Conservation (phyloP, 495 filamentous ascomycete genomes). For the Hypomontagnella submonticulosa region DNA sequence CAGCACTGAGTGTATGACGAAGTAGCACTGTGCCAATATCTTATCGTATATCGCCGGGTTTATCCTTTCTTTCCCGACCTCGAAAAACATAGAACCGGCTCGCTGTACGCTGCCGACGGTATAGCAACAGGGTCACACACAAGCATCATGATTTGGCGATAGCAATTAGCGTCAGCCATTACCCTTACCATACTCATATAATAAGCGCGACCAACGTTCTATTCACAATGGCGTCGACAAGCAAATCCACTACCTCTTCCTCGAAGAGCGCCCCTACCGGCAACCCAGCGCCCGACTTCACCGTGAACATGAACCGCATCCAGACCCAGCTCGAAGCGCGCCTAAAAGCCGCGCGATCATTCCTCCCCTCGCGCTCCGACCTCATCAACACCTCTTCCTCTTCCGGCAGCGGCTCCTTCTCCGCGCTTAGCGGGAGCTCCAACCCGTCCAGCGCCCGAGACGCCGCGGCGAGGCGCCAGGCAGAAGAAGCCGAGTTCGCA, state of each 20-base stretch:
- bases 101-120: not conserved
- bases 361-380: constrained; percentile 33
- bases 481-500: constrained; percentile 46
- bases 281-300: constrained; percentile 50
- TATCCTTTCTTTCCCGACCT: constrained; percentile 7
- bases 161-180: not conserved
- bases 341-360: constrained; percentile 35
- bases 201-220: not conserved
- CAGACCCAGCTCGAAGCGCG: constrained; percentile 43
- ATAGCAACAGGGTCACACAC: not conserved
- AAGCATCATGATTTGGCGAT: constrained; percentile 23
- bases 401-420: constrained; percentile 44
- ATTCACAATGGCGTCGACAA: constrained; percentile 44
- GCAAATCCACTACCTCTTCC: constrained; percentile 29
- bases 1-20: no score
- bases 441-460: not conserved
- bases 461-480: constrained; percentile 8
- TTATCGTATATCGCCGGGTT: constrained; percentile 24
- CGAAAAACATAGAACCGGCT: not conserved
- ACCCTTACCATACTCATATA: not conserved
- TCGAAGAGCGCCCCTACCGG: constrained; percentile 9
- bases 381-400: constrained; percentile 18
- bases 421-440: constrained; percentile 43
- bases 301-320: constrained; percentile 53
- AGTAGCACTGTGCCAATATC: constrained; percentile 27